Conservation (phyloP, 177 flowering plant genomes). For the Vitis hybrid region DNA sequence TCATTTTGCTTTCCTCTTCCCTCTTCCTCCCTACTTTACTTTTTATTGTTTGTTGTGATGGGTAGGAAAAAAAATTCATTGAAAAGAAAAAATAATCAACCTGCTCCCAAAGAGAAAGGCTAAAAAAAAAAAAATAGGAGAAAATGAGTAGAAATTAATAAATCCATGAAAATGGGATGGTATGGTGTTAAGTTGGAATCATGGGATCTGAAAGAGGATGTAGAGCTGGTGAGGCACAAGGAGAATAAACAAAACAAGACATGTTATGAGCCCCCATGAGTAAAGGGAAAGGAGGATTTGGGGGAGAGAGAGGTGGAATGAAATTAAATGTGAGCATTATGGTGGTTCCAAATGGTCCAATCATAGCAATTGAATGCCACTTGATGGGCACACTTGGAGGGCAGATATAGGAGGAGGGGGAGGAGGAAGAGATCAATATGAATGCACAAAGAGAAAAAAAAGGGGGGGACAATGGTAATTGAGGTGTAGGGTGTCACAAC, state of each 20-base stretch:
- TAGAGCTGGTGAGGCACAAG: constrained; percentile 44
- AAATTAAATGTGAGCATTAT: neutral
- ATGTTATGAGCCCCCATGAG: constrained; percentile 12
- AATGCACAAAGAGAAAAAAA: constrained; percentile 1
- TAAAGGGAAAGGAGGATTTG: too few relatives aligned
- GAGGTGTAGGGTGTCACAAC: constrained; percentile 38
- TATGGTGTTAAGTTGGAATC: constrained; percentile 16
- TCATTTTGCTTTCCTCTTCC: constrained; percentile 12
- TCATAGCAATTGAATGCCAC: constrained; percentile 21
- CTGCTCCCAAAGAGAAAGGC: neutral
- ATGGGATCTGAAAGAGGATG: constrained; percentile 34
- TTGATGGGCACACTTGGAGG: constrained; percentile 12
- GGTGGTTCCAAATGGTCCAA: constrained; percentile 1
- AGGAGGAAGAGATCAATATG: neutral
- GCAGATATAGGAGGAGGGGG: constrained; percentile 7
- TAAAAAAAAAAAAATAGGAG: constrained; percentile 7
- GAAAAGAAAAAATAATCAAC: neutral
- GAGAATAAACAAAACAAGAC: constrained; percentile 10
- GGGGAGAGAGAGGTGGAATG: too few relatives aligned
- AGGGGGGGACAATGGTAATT: constrained; percentile 7
- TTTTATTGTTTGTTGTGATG: constrained; percentile 21
- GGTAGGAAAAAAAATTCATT: neutral
- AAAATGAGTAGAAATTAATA: constrained; percentile 52
- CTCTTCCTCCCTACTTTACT: neutral
- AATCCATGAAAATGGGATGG: constrained; percentile 34